A percentile compares a stretch with the other conserved stretches of the same genome.
phyloP scores from a whole-genome alignment of 306 rosid genomes.

The Betula pendula region DNA sequence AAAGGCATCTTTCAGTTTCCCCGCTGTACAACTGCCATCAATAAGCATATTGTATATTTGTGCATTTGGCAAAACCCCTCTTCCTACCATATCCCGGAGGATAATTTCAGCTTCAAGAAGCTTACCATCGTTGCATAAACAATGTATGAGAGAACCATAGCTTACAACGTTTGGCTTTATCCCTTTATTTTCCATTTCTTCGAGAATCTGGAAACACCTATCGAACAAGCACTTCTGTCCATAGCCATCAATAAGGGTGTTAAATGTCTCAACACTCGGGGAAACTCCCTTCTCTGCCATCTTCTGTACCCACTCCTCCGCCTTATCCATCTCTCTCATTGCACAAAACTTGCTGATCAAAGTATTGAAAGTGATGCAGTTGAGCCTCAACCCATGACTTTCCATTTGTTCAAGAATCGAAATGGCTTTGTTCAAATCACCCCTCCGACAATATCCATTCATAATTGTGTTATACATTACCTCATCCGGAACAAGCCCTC shows the following conservation, averaged over 20 bases:
- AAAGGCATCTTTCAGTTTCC: slow-evolving; percentile 56
- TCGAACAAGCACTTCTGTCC: slow-evolving; percentile 47
- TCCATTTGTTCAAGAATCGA: slow-evolving; percentile 50
- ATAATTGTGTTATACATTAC: slow-evolving; percentile 57
- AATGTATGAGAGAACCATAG: slow-evolving; percentile 70
- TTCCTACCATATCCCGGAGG: slow-evolving; percentile 58
- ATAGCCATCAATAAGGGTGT: slow-evolving; percentile 61
- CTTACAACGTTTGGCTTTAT: slow-evolving; percentile 69
- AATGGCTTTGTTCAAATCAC: slow-evolving; percentile 51
- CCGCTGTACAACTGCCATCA: slow-evolving; percentile 51
- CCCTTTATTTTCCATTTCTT: slow-evolving; percentile 72
- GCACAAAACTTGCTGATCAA: slow-evolving; percentile 59
- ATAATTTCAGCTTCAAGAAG: slow-evolving; percentile 68
- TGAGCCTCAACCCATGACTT: slow-evolving; percentile 52
- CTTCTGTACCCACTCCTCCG: slow-evolving; percentile 70
- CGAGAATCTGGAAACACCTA: slow-evolving; percentile 66
- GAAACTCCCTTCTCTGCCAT: slow-evolving; percentile 62
- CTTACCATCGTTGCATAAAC: slow-evolving; percentile 64
- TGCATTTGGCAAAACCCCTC: slow-evolving; percentile 63
- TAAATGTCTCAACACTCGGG: slow-evolving; percentile 58
- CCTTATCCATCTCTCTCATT: slow-evolving; percentile 54
- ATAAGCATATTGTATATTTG: slow-evolving; percentile 77
- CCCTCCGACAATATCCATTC: slow-evolving; percentile 63
- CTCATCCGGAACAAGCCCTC: slow-evolving; percentile 51
- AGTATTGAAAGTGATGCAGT: slow-evolving; percentile 59